Conservation (phyloP, 805 yeast species). For the Ogataea polymorpha region DNA sequence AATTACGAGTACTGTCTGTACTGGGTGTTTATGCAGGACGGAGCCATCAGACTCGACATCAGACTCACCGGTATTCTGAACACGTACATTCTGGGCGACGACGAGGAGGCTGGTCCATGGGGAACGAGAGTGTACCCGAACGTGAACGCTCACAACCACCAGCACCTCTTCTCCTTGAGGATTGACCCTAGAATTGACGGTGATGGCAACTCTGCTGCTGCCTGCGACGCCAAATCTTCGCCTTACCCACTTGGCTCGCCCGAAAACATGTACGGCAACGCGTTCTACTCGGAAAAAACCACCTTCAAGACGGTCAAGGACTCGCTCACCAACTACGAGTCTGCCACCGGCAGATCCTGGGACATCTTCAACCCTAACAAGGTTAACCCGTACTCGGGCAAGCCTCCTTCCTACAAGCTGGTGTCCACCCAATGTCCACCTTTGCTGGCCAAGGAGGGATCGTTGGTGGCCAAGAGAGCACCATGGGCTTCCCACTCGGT, state of each 20-base stretch:
- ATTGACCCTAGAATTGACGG: constrained; percentile 81
- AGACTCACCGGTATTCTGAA: constrained; percentile 81
- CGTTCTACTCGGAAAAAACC: constrained; percentile 62
- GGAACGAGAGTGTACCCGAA: constrained; percentile 79
- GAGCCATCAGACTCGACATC: constrained; percentile 74
- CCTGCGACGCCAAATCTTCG: constrained; percentile 59
- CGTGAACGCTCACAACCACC: constrained; percentile 84
- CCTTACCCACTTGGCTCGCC: constrained; percentile 59
- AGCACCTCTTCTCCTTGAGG: constrained; percentile 76
- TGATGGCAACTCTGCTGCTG: constrained; percentile 70
- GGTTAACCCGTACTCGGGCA: constrained; percentile 65
- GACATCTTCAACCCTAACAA: constrained; percentile 72
- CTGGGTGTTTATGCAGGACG: constrained; percentile 83
- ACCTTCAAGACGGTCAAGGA: constrained; percentile 67
- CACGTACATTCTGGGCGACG: constrained; percentile 63
- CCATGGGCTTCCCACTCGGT: constrained; percentile 72
- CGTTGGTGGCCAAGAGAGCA: constrained; percentile 76
- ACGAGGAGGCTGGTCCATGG: constrained; percentile 70
- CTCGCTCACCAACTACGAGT: constrained; percentile 58
- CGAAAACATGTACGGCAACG: constrained; percentile 79
- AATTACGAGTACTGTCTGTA: constrained; percentile 83
- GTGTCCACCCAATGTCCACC: constrained; percentile 75
- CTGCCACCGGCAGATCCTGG: constrained; percentile 69
- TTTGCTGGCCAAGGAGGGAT: constrained; percentile 68
- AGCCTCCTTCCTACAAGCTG: constrained; percentile 73